A percentile compares a stretch with the other conserved stretches of the same genome.
Evolutionary conservation across 2,329 filamentous ascomycete species (phyloP).

Genomic region (Zymoseptoria crescenta): DNA sequence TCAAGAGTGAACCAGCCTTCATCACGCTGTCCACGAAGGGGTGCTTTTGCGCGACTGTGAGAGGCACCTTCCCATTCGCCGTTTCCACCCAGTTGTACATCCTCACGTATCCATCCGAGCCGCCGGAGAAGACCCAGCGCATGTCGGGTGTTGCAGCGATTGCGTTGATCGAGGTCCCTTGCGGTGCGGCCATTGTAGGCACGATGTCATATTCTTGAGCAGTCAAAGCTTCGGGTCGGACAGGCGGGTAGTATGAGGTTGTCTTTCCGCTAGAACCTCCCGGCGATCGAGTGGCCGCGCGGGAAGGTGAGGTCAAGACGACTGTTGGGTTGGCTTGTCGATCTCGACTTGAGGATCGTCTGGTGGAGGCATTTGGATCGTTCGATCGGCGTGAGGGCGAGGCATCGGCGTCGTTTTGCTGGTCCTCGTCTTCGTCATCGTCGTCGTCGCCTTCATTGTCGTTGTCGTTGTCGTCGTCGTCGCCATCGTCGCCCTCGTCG

Average conservation of each 20-base stretch:
- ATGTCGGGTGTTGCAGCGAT: constrained; percentile 88
- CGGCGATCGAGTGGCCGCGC: constrained; percentile 28
- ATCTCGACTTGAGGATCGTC: constrained; percentile 5
- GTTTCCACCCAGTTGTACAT: constrained; percentile 96
- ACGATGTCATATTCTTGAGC: constrained; percentile 88
- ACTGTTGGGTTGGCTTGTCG: constrained; percentile 37
- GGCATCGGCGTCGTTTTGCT: constrained; percentile 37
- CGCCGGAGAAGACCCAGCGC: constrained; percentile 89
- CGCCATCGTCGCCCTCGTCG: constrained; percentile 31
- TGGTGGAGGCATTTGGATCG: constrained; percentile 13
- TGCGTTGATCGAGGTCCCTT: constrained; percentile 91
- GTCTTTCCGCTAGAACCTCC: constrained; percentile 15
- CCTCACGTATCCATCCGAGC: constrained; percentile 88
- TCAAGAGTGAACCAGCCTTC: constrained; percentile 88
- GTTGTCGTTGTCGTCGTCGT: constrained; percentile 35
- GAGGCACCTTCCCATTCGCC: constrained; percentile 84
- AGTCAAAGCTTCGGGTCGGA: constrained; percentile 70
- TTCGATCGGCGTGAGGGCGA: constrained; percentile 35
- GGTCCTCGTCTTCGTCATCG: constrained; percentile 30
- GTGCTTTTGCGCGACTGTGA: constrained; percentile 92
- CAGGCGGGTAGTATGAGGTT: constrained; percentile 28
- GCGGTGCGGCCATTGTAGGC: constrained; percentile 91
- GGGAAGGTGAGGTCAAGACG: constrained; percentile 42
- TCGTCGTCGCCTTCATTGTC: constrained; percentile 30
- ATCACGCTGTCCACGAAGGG: constrained; percentile 96